These are phyloP conservation scores for Pulveroboletus sp. DNA, from an alignment of 768 basidiomycete genomes.

Conservation along the genomic window DNA sequence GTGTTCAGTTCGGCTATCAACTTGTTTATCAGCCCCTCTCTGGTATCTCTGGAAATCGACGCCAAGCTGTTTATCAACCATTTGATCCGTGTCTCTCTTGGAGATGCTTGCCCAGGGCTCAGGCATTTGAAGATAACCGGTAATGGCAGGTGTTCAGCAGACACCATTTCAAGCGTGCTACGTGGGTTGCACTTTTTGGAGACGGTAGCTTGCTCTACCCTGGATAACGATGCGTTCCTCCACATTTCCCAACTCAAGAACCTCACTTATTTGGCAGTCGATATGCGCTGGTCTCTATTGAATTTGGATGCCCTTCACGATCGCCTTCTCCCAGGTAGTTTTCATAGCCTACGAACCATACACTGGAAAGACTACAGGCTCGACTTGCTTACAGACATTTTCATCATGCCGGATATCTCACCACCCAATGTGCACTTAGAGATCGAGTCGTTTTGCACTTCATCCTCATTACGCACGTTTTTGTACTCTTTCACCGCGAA, in stretches of 20 bases:
- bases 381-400: slow-evolving; percentile 14
- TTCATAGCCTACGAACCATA: slow-evolving; percentile 14
- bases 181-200: slow-evolving; percentile 13
- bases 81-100: slow-evolving; percentile 11
- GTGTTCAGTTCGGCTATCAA: slow-evolving; percentile 9
- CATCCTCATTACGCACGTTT: slow-evolving; percentile 13
- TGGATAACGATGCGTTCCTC: slow-evolving; percentile 21
- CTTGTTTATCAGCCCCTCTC: slow-evolving; percentile 20
- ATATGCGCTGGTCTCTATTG: slow-evolving; percentile 24
- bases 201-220: slow-evolving; percentile 15
- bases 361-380: slow-evolving; percentile 23
- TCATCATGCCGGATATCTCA: slow-evolving; percentile 15
- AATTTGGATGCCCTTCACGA: slow-evolving; percentile 11
- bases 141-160: slow-evolving; percentile 13
- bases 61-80: slow-evolving; percentile 15
- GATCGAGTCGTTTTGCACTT: slow-evolving; percentile 22
- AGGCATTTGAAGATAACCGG: slow-evolving; percentile 21
- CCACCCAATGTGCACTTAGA: slow-evolving; percentile 14
- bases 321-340: slow-evolving; percentile 9
- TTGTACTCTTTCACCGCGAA: slow-evolving; percentile 6
- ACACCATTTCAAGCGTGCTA: slow-evolving; percentile 13
- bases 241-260: slow-evolving; percentile 20
- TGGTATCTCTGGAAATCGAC: slow-evolving; percentile 22
- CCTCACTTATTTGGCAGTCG: slow-evolving; percentile 19
- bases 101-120: slow-evolving; percentile 14